These are phyloP conservation scores for Blastobotrys serpentis DNA, from an alignment of 1,139 yeast species.

Conservation along the genomic window DNA sequence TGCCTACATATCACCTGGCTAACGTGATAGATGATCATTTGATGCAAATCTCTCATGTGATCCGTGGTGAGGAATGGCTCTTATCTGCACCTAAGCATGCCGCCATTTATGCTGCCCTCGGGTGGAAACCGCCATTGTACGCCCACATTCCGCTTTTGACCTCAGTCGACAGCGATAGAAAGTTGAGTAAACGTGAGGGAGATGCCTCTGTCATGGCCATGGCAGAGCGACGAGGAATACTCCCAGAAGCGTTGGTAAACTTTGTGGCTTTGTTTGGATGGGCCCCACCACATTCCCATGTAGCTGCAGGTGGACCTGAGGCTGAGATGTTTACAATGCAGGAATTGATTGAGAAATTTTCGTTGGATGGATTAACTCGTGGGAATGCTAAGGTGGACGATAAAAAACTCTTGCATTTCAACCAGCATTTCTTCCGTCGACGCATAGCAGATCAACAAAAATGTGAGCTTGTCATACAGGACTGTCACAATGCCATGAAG, in stretches of 20 bases:
- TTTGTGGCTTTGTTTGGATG: slow-evolving; percentile 92
- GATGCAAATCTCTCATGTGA: slow-evolving; percentile 90
- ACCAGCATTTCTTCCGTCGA: slow-evolving; percentile 56
- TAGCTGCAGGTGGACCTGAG: slow-evolving; percentile 43
- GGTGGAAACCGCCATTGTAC: slow-evolving; percentile 79
- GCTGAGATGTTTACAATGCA: slow-evolving; percentile 61
- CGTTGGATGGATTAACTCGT: slow-evolving; percentile 71
- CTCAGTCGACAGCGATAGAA: slow-evolving; percentile 61
- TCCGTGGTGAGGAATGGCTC: slow-evolving; percentile 97
- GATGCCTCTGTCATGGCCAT: slow-evolving; percentile 68
- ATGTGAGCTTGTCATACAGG: slow-evolving; percentile 21
- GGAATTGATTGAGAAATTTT: slow-evolving; percentile 51
- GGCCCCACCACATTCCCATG: slow-evolving; percentile 53
- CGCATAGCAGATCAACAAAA: slow-evolving; percentile 27
- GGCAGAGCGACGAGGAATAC: slow-evolving; percentile 54
- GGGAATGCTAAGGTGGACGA: slow-evolving; percentile 93
- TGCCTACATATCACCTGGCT: slow-evolving; percentile 96
- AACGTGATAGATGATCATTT: slow-evolving; percentile 92
- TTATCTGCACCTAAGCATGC: slow-evolving; percentile 94
- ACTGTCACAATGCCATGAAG: slow-evolving; percentile 21
- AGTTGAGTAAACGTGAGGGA: slow-evolving; percentile 81
- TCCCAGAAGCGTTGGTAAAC: slow-evolving; percentile 85
- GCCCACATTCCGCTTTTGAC: slow-evolving; percentile 90
- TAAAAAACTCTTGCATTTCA: slow-evolving; percentile 69
- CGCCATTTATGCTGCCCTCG: slow-evolving; percentile 81